These are phyloP conservation scores for Coffea canephora DNA, from an alignment of 257 asterid genomes.

Conservation along the genomic window DNA sequence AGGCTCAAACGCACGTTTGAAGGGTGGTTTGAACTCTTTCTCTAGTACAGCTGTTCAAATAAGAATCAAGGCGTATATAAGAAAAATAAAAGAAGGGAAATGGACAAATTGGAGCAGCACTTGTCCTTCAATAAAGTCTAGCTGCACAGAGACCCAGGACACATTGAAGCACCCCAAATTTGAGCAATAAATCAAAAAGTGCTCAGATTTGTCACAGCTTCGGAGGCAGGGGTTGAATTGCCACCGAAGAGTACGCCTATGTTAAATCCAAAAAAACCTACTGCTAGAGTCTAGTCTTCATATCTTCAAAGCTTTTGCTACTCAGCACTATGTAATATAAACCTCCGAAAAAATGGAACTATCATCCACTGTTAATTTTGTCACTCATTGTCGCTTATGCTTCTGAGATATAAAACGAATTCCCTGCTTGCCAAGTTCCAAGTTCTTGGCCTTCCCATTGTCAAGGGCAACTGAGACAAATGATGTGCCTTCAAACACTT, in stretches of 20 bases:
- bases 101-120: not conserved
- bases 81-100: not conserved
- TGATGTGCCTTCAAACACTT: slow-evolving; percentile 62
- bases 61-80: not conserved
- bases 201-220: slow-evolving; percentile 18
- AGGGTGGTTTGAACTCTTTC: not conserved
- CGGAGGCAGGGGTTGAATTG: slow-evolving; percentile 4
- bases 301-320: not conserved
- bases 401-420: slow-evolving; percentile 86
- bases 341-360: not conserved
- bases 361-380: not conserved
- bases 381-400: slow-evolving; percentile 41
- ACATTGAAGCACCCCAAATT: slow-evolving; percentile 6
- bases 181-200: not conserved
- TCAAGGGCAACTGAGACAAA: slow-evolving; percentile 69
- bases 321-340: not conserved
- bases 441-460: slow-evolving; percentile 64
- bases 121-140: slow-evolving; percentile 1
- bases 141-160: slow-evolving; percentile 4
- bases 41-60: not conserved
- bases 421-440: slow-evolving; percentile 92
- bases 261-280: slow-evolving; percentile 9
- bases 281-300: slow-evolving; percentile 10
- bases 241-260: not conserved
- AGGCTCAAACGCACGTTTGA: not conserved